Evolutionary conservation across 2,329 filamentous ascomycete genomes (phyloP).

Genomic region (Lachnellula occidentalis): DNA sequence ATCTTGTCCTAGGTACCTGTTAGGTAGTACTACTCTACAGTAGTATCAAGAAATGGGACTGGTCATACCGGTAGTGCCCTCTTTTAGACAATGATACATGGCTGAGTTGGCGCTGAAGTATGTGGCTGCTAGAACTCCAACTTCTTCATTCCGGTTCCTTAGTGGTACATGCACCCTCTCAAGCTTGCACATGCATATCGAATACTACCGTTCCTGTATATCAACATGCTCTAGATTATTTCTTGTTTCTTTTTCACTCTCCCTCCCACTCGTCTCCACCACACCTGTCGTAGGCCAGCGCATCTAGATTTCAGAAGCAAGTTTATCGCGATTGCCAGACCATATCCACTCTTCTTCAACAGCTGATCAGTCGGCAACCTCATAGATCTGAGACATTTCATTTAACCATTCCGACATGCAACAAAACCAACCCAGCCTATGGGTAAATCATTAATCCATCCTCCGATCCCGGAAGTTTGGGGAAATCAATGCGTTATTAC

Average conservation of each 20-base stretch:
- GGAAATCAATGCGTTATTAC: no score
- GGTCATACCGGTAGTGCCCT: neutral
- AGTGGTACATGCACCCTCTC: neutral
- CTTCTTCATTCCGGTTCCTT: neutral
- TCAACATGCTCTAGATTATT: neutral
- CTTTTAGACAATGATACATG: neutral
- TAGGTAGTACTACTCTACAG: neutral
- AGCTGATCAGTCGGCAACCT: neutral
- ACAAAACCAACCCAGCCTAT: no score
- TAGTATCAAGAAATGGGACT: neutral
- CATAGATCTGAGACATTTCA: neutral
- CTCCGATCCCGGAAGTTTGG: no score
- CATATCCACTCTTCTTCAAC: neutral
- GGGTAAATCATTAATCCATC: no score
- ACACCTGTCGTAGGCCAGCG: neutral
- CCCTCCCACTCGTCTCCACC: neutral
- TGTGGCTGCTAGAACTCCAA: neutral
- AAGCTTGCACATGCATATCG: neutral
- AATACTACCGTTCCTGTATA: neutral
- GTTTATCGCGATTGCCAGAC: neutral
- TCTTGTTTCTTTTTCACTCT: neutral
- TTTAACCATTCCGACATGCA: neutral
- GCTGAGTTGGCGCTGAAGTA: neutral
- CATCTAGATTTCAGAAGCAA: neutral
- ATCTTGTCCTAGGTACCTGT: neutral